A percentile compares a stretch with the other conserved stretches of the same genome.
Evolutionary conservation across 2,329 filamentous ascomycete species (phyloP).

Genomic region (Beauveria medogensis): DNA sequence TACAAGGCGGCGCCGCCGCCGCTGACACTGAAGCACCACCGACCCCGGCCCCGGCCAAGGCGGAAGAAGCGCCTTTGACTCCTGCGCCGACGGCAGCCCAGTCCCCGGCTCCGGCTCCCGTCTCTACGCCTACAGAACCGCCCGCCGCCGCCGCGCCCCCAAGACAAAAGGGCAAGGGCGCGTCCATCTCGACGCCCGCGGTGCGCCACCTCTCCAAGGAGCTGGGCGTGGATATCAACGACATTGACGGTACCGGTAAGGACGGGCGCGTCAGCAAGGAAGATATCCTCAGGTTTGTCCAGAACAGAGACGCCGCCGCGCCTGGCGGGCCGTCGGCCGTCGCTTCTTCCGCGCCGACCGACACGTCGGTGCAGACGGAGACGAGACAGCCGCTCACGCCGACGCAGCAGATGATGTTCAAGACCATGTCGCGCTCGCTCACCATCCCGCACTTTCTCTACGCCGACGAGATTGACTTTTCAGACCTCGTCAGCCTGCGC

Average conservation of each 20-base stretch:
- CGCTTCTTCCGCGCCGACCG: slow-evolving; percentile 20
- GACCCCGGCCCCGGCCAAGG: slow-evolving; percentile 22
- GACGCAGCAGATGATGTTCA: slow-evolving; percentile 92
- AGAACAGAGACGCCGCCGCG: slow-evolving; percentile 37
- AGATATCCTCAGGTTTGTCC: slow-evolving; percentile 69
- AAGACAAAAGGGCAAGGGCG: slow-evolving; percentile 52
- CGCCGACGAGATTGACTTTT: slow-evolving; percentile 81
- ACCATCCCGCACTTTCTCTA: slow-evolving; percentile 93
- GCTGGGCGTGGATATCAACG: slow-evolving; percentile 65
- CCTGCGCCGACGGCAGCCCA: slow-evolving; percentile 11
- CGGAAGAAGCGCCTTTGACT: slow-evolving; percentile 15
- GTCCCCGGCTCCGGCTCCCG: neutral
- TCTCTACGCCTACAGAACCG: neutral
- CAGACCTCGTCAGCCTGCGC: slow-evolving; percentile 63
- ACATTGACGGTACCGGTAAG: slow-evolving; percentile 77
- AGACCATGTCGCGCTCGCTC: slow-evolving; percentile 87
- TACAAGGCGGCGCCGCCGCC: slow-evolving; percentile 66
- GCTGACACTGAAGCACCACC: slow-evolving; percentile 32
- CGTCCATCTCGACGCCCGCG: slow-evolving; percentile 79
- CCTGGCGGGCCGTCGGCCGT: slow-evolving; percentile 18
- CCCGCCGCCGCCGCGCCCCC: slow-evolving; percentile 4
- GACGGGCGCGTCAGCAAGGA: slow-evolving; percentile 90
- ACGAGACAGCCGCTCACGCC: slow-evolving; percentile 62
- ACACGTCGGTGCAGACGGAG: slow-evolving; percentile 52
- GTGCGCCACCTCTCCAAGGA: slow-evolving; percentile 84